Base-by-base conservation (phyloP, 306 rosid genomes). In the Vachellia collinsii region DNA sequence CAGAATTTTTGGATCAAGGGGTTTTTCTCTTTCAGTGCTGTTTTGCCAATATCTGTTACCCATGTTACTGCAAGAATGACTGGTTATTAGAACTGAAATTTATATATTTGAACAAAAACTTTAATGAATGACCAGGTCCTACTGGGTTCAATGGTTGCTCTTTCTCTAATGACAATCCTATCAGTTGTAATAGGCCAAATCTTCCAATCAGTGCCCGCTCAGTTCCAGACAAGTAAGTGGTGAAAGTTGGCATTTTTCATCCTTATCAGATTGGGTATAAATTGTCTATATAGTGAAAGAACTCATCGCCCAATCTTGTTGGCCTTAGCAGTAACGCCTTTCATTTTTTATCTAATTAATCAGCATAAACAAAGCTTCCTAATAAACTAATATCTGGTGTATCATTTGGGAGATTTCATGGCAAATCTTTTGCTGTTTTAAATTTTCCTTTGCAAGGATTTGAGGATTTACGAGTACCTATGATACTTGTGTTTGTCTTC, bases 141-240 rank as follows among this genome's bases (percentile, higher is more conserved):
- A 46, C 86, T 95, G 87, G 98, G 98, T 41, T 90, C 99, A 79
- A 88, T 92, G 82, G 93, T 90, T 76, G 99, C 99, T 72, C 97
- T 93, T 74, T 88, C 92, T 13, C 98, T 95, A 65, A 93, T 95
- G 98, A 85, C 97, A 41, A 39, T 91, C 64, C 90, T 95, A 38
- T 95, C 99, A 17, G 98, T 93, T 81, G 87, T 90, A 74, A 95
- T 95, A 72, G 99, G 99, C 23, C 88, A 88, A 50, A 78, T 95
- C 80, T 95, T 95, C 83, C 93, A 93, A 61, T 89, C 98, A 58
- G 98, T 95, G 68, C 99, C 99, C 74, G 99, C 99, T 81, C 99
- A 91, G 70, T 93, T 95, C 78, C 97, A 95, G 86, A 95, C 99
- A 82, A 95, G 99, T 95, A 92, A 93, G 98, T 83, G 54, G 59